Evolutionary conservation across 148 eudicot genomes (phyloP).

Genomic region (Vaccinium macrocarpon): DNA sequence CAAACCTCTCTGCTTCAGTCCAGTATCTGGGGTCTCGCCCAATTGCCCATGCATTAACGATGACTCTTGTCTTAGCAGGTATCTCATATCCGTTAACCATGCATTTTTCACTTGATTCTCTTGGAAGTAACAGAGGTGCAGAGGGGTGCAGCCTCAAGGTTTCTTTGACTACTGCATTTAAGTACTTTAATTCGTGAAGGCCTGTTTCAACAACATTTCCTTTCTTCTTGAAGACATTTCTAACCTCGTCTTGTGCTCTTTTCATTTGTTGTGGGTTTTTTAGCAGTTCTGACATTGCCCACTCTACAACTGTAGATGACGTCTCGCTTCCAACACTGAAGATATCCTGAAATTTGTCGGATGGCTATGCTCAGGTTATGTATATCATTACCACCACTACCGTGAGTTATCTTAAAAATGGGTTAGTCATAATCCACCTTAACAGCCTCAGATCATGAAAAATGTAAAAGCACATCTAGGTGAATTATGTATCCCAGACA

Average conservation of each 20-base stretch:
- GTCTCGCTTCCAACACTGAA: constrained; percentile 25
- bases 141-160: constrained; percentile 33
- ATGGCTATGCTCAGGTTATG: not conserved
- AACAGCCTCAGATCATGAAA: not conserved
- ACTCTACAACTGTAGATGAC: constrained; percentile 24
- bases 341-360: constrained; percentile 14
- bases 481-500: not conserved
- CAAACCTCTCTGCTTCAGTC: constrained; percentile 26
- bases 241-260: constrained; percentile 30
- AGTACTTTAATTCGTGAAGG: constrained; percentile 16
- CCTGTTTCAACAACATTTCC: constrained; percentile 17
- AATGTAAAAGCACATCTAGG: not conserved
- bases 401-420: not conserved
- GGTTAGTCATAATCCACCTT: not conserved
- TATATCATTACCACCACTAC: not conserved
- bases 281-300: constrained; percentile 37
- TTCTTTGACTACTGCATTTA: constrained; percentile 29
- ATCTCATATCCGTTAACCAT: constrained; percentile 25
- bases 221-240: constrained; percentile 12
- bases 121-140: constrained; percentile 27
- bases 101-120: constrained; percentile 21
- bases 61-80: constrained; percentile 19
- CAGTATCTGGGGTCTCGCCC: constrained; percentile 29
- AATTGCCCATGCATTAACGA: constrained; percentile 32
- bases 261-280: constrained; percentile 26